Base-by-base conservation (phyloP, 495 filamentous ascomycete species). In the Chlorociboria aeruginascens region DNA sequence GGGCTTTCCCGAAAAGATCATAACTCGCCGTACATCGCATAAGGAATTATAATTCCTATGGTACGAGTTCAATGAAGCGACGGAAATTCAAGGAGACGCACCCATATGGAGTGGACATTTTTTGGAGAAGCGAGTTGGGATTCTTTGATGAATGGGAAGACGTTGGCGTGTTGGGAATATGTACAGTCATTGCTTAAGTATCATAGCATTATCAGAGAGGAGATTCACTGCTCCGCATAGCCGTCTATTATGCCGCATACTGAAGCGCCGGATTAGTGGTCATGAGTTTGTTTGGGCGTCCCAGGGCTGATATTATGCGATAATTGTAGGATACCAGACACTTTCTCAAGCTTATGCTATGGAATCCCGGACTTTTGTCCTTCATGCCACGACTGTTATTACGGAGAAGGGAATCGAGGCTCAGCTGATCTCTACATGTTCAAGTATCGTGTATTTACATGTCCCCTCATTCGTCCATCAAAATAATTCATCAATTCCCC, bases 81-180 rank as follows among this genome's bases (percentile, higher is more conserved):
- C 61, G 71, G 8, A 81, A 81, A 62, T 61, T 79, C 40, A 81
- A 83, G 57, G 63, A 74, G 0, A 80, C 76, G 13, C 77, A 81
- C 48, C n/a, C n/a, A 25, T 25, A 72, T 80, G 69, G 77, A 83
- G 57, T 68, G 76, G 7, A 77, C 74, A 0, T 61, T 81, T 28
- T 81, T 76, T 40, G 77, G 77, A 0, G 76, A 83, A 51, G 68
- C 63, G 0, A 64, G 57, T 0, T 74, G 69, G 0, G 61, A 68
- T 28, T 58, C 64, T n/a, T 54, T 56, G 17, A 64, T 54, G 34
- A 76, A 79, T 2, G 69, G 2, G 25, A 9, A 20, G 7, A 40
- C 57, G 0, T 52, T 78, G 9, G 60, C 63, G 6, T 51, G 76
- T 62, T 78, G 40, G 74, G 77, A 82, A 52, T 73, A 80, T 54